These are phyloP conservation scores for Fusarium sp. DNA, from an alignment of 2,329 filamentous ascomycete genomes.

Conservation along the genomic window DNA sequence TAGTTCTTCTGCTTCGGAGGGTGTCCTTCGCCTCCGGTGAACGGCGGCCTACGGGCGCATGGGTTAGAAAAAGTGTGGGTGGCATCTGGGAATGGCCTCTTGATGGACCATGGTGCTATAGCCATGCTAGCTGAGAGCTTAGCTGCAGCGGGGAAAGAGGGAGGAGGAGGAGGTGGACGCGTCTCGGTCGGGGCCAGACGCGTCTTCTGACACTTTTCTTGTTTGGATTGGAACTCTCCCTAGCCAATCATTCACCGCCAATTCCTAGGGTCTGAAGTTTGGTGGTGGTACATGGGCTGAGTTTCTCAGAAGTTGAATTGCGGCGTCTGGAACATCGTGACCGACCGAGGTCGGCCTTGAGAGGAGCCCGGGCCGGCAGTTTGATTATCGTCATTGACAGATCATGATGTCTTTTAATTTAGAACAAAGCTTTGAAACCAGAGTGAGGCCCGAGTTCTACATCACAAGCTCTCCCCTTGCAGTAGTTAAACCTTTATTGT, in stretches of 20 bases:
- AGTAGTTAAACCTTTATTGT: background rate
- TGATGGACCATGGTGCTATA: background rate
- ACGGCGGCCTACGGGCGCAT: conserved; percentile 8
- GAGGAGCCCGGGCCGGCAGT: conserved; percentile 4
- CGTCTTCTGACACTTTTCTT: conserved; percentile 21
- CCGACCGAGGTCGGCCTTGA: background rate
- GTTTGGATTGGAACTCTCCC: conserved; percentile 36
- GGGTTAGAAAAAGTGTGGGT: conserved; percentile 9
- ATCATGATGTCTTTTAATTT: conserved; percentile 23
- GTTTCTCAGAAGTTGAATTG: background rate
- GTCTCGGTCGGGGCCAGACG: conserved; percentile 23
- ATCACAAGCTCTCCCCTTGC: background rate
- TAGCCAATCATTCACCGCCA: conserved; percentile 37
- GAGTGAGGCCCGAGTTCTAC: background rate
- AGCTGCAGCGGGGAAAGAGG: conserved; percentile 1
- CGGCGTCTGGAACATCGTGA: conserved; percentile 3
- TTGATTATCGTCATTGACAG: conserved; percentile 18
- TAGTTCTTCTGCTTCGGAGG: background rate
- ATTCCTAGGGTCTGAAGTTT: conserved; percentile 17
- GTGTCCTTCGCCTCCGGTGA: conserved; percentile 13
- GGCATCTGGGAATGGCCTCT: conserved; percentile 13
- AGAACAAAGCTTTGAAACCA: conserved; percentile 10
- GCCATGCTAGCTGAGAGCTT: background rate
- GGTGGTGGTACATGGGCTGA: conserved; percentile 17
- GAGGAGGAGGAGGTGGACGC: conserved; percentile 12